A percentile compares a stretch with the other conserved stretches of the same genome.
Conservation (phyloP, 805 yeast species). For the Danielia reshetovae region DNA sequence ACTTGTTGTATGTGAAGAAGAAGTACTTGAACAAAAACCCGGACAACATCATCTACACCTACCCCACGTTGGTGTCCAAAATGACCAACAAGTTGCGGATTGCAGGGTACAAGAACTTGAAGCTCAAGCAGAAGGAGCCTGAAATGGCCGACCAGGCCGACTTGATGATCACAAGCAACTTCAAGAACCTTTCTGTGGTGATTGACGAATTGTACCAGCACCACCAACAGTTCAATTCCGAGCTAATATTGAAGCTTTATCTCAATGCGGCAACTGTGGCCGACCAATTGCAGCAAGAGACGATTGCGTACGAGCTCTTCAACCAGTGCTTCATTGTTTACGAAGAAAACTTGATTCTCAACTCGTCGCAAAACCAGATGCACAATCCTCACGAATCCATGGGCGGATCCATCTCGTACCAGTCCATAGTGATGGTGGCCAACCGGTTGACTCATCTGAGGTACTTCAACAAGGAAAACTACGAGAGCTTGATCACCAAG, state of each 20-base stretch:
- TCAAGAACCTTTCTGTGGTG: slow-evolving; percentile 69
- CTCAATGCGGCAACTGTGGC: slow-evolving; percentile 71
- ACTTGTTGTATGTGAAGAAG: slow-evolving; percentile 33
- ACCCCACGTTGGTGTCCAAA: slow-evolving; percentile 68
- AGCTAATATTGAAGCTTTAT: slow-evolving; percentile 46
- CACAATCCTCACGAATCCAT: slow-evolving; percentile 35
- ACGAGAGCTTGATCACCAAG: slow-evolving; percentile 78
- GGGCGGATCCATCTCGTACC: slow-evolving; percentile 47
- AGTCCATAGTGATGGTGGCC: slow-evolving; percentile 43
- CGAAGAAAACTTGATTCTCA: slow-evolving; percentile 51
- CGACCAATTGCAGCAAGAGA: slow-evolving; percentile 68
- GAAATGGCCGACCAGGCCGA: slow-evolving; percentile 20
- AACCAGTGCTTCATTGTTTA: slow-evolving; percentile 84
- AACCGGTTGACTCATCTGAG: slow-evolving; percentile 42
- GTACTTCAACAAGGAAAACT: slow-evolving; percentile 57
- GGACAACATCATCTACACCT: slow-evolving; percentile 57
- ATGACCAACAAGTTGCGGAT: slow-evolving; percentile 58
- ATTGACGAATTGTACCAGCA: slow-evolving; percentile 60
- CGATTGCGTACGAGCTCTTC: slow-evolving; percentile 80
- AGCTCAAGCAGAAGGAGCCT: slow-evolving; percentile 10
- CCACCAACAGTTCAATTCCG: slow-evolving; percentile 30
- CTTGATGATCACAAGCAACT: slow-evolving; percentile 44
- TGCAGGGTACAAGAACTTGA: slow-evolving; percentile 25
- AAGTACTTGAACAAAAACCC: slow-evolving; percentile 53
- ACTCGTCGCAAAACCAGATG: slow-evolving; percentile 12